Conservation (phyloP, 805 yeast genomes). For the Wickerhamiella slavikovae region DNA sequence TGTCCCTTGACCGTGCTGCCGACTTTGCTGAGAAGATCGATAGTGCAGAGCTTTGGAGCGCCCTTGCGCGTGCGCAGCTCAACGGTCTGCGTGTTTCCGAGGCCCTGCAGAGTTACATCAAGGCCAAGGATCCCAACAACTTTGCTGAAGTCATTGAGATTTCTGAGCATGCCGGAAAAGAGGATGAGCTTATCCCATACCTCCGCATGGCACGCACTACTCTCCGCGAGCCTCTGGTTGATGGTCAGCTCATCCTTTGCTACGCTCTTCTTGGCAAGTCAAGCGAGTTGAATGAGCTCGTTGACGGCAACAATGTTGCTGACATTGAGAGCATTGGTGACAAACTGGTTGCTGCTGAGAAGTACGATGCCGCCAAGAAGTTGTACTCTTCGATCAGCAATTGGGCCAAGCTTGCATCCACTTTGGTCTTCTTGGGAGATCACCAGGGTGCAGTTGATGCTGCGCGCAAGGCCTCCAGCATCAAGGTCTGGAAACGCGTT, state of each 20-base stretch:
- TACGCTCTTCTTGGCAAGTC: conserved; percentile 63
- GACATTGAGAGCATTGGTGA: conserved; percentile 86
- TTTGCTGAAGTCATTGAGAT: conserved; percentile 83
- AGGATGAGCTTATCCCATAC: conserved; percentile 74
- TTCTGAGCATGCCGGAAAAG: conserved; percentile 89
- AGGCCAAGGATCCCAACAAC: conserved; percentile 79
- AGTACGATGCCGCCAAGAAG: conserved; percentile 84
- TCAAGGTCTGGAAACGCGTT: conserved; percentile 92
- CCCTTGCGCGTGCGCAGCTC: conserved; percentile 87
- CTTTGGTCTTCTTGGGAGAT: conserved; percentile 77
- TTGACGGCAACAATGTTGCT: conserved; percentile 79
- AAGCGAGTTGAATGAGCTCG: conserved; percentile 64
- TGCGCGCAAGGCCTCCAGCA: conserved; percentile 92
- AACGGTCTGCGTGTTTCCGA: conserved; percentile 84
- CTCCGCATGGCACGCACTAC: conserved; percentile 81
- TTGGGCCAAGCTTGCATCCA: conserved; percentile 92
- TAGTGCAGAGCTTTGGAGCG: conserved; percentile 77
- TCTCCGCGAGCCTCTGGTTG: conserved; percentile 78
- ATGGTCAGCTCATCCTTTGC: conserved; percentile 75
- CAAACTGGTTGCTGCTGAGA: conserved; percentile 54
- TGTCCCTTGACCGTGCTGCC: conserved; percentile 90
- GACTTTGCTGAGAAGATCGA: conserved; percentile 81
- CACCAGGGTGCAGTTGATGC: conserved; percentile 96
- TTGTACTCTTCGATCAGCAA: conserved; percentile 73
- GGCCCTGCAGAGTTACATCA: conserved; percentile 78